A percentile compares a stretch with the other conserved stretches of the same genome.
Conservation (phyloP, 2,329 filamentous ascomycete genomes). For the Exophiala sp. region DNA sequence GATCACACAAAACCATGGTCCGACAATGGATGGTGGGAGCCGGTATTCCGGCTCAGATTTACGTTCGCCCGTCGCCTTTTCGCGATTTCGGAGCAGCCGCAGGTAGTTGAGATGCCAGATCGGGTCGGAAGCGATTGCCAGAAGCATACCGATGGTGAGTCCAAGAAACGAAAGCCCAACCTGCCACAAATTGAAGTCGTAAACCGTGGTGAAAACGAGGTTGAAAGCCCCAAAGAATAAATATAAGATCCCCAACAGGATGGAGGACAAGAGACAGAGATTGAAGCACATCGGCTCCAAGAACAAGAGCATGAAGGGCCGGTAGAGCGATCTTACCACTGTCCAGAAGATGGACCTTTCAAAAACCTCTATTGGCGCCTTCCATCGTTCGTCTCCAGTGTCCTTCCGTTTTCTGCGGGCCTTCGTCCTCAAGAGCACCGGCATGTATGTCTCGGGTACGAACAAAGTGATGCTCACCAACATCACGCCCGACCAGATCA, state of each 20-base stretch:
- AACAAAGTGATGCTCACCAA: conserved; percentile 57
- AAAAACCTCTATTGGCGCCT: conserved; percentile 63
- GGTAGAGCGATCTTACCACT: conserved; percentile 51
- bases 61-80: conserved; percentile 33
- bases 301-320: conserved; percentile 42
- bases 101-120: conserved; percentile 43
- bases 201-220: conserved; percentile 38
- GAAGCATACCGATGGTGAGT: conserved; percentile 44
- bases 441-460: conserved; percentile 76
- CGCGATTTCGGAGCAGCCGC: conserved; percentile 38
- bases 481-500: conserved; percentile 64
- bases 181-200: conserved; percentile 35
- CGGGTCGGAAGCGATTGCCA: conserved; percentile 42
- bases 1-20: conserved; percentile 69
- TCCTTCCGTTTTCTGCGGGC: conserved; percentile 59
- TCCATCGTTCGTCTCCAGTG: conserved; percentile 65
- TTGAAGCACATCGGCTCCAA: conserved; percentile 41
- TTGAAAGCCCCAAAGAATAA: conserved; percentile 41
- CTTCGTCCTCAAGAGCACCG: conserved; percentile 63
- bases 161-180: conserved; percentile 43
- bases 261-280: conserved; percentile 39
- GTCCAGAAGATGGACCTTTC: conserved; percentile 57
- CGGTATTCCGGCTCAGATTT: conserved; percentile 79
- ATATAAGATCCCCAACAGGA: conserved; percentile 39
- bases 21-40: conserved; percentile 66